These are phyloP conservation scores for Aspergillus bombycis DNA, from an alignment of 2,329 filamentous ascomycete genomes.

Conservation along the genomic window DNA sequence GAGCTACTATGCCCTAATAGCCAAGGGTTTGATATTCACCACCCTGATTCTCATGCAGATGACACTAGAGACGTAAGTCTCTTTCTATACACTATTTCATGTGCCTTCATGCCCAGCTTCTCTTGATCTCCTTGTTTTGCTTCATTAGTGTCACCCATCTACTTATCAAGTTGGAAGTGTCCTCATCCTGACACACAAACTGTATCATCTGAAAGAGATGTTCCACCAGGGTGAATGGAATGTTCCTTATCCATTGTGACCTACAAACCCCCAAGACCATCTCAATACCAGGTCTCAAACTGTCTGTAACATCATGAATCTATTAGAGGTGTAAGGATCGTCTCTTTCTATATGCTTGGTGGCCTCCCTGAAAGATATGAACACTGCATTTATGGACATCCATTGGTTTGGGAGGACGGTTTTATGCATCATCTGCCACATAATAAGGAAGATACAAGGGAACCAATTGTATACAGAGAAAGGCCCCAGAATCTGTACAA, in stretches of 20 bases:
- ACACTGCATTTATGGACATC: background rate
- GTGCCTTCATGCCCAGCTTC: background rate
- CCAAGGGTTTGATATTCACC: background rate
- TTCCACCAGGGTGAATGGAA: background rate
- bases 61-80: background rate
- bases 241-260: background rate
- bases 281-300: background rate
- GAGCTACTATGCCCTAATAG: too few species aligned
- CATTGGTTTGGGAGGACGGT: background rate
- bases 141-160: background rate
- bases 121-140: background rate
- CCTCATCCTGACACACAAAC: background rate
- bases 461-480: background rate
- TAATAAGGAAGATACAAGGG: background rate
- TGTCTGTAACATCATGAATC: background rate
- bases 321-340: background rate
- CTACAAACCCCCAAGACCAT: background rate
- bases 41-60: background rate
- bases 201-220: background rate
- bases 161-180: background rate
- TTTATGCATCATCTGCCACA: background rate
- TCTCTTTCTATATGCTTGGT: background rate
- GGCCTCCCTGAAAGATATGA: background rate
- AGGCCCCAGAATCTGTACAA: background rate
- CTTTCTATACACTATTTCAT: background rate